Base-by-base conservation (phyloP, 1,284 basidiomycete species). In the Paramarasmius palmivorus region DNA sequence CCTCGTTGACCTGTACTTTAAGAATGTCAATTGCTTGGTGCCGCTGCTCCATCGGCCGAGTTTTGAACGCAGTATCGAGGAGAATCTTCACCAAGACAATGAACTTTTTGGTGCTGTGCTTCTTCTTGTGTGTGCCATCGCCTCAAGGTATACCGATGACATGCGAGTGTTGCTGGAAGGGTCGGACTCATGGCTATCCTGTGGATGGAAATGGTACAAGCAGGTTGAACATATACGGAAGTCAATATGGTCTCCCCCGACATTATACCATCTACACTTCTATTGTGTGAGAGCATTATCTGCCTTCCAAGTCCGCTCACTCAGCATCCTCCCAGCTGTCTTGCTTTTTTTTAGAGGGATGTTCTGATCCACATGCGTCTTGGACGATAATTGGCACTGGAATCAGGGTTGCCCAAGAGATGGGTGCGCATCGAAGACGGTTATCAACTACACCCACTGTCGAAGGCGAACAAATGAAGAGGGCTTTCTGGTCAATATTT, bases 131-230 rank as follows among this genome's bases (percentile, higher is more conserved):
- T 88, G 85, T 62, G 85, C 88, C 1, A 72, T 81, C 49, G 88
- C 79, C 3, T 69, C 84, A 1, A 75, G 86, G 37, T 83, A 73
- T 61, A 75, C 79, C n/a, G 73, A 83, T 54, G 87, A 87, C 65
- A 72, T 74, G 1, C 68, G 82, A 10, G 81, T 85, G 4, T 64
- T 81, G 59, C 69, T 72, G 38, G 68, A 72, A 9, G 76, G 64
- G 14, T 60, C 68, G 36, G 67, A 68, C 8, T 67, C 66, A 15
- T 62, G 63, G 46, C 79, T 82, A 55, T 86, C 86, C 0, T 75
- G 78, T 0, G 90, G 90, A 2, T 92, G 89, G 89, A 83, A 82
- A 59, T 93, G 79, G 71, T 86, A 90, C 59, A 73, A 82, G 26
- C 85, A 88, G 52, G 78, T 90, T 0, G 74, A 85, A 52, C 61